Percentiles rank a stretch among this genome's conserved stretches.
These are phyloP conservation scores for Arachis stenosperma DNA, from an alignment of 306 rosid species.

Conservation along the genomic window DNA sequence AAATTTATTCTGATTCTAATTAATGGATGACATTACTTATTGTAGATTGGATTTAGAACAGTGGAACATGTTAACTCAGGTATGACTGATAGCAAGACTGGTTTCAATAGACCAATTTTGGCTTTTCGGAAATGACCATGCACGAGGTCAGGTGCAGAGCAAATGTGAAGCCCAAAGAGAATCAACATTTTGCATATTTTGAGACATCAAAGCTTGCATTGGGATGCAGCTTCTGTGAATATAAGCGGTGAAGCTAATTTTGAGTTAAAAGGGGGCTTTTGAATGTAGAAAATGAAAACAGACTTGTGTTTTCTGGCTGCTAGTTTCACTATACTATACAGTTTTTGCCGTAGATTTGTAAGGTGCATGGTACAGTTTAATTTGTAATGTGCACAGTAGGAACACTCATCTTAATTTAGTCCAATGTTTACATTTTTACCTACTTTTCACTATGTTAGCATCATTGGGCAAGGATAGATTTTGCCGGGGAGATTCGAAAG, in stretches of 20 bases:
- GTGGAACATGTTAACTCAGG: slow-evolving; percentile 67
- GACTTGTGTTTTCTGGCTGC: slow-evolving; percentile 19
- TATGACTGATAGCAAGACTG: slow-evolving; percentile 63
- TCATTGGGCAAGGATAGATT: background rate
- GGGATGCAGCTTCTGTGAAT: slow-evolving; percentile 12
- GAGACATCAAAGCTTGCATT: slow-evolving; percentile 28
- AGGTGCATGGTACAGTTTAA: too few relatives aligned
- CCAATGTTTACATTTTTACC: slow-evolving; percentile 6
- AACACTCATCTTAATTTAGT: background rate
- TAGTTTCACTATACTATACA: background rate
- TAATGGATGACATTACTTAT: slow-evolving; percentile 30
- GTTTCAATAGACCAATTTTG: slow-evolving; percentile 85
- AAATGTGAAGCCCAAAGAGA: background rate
- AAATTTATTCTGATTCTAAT: slow-evolving; percentile 27
- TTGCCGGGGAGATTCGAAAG: background rate
- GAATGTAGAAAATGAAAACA: slow-evolving; percentile 34
- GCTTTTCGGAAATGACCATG: slow-evolving; percentile 65
- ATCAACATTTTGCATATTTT: slow-evolving; percentile 7
- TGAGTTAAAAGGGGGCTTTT: slow-evolving; percentile 4
- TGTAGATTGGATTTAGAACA: slow-evolving; percentile 78
- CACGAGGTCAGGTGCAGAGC: slow-evolving; percentile 17
- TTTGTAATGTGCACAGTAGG: too few relatives aligned
- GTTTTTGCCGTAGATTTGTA: too few relatives aligned
- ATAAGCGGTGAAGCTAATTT: slow-evolving; percentile 10
- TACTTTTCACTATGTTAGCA: slow-evolving; percentile 1